Base-by-base conservation (phyloP, 2,329 filamentous ascomycete species). In the Fusarium liriodendri region DNA sequence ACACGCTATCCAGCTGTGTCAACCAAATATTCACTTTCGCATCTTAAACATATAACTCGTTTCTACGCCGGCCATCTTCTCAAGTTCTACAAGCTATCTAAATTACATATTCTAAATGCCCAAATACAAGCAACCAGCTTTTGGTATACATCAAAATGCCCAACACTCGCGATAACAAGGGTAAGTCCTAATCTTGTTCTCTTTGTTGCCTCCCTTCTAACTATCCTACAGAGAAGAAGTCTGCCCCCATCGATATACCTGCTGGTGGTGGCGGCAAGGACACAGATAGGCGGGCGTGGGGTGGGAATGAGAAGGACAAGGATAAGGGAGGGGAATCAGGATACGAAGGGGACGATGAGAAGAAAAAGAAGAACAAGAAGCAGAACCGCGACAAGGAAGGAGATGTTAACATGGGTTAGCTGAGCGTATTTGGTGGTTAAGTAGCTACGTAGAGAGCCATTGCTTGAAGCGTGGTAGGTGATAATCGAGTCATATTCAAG, bases 311-410 rank as follows among this genome's bases (percentile, higher is more conserved):
- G 11, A 54, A 40, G 29, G 60, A 20, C 1, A 22, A 13, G 1
- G 29, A n/a, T 29, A 32, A 50, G 5, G 45, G 47, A 10, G 55
- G 63, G 11, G 55, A 65, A n/a, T 60, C 54, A 6, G 63, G 63
- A 29, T 65, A 65, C 20, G 63, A 61, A 22, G 54, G n/a, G 13
- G 62, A 67, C 5, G 29, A 42, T 5, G 70, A 67, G 33, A 73
- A 45, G 27, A 58, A 47, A 25, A 66, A 50, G 20, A 57, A 22
- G 32, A 50, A 8, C 38, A 64, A 64, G n/a, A 35, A 20, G 8
- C 27, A 63, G 8, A 33, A 33, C 14, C 47, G 25, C 2, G 47
- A 42, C 11, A 57, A 55, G 9, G 14, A 63, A 32, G 47, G 47
- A 0, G 47, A 54, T 20, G 27, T 54, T 3, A 2, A 32, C 27